Conservation (phyloP, 2,329 filamentous ascomycete genomes). For the Triangularia verruculosa region DNA sequence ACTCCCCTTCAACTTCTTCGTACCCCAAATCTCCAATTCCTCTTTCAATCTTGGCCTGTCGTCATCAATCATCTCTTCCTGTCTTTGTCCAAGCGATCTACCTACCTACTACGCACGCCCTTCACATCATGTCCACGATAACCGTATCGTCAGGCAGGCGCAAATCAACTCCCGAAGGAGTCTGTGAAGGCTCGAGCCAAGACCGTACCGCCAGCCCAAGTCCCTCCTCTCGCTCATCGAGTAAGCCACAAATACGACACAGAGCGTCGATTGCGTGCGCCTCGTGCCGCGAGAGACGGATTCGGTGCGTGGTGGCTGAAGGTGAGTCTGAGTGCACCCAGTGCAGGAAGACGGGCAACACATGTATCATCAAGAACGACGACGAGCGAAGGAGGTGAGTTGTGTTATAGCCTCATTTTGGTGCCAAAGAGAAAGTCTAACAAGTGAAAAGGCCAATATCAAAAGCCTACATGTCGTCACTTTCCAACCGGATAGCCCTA, state of each 20-base stretch:
- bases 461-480: slow-evolving; percentile 55
- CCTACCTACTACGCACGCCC: neutral
- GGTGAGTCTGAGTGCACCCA: slow-evolving; percentile 51
- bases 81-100: neutral
- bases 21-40: neutral
- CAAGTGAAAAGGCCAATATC: slow-evolving; percentile 48
- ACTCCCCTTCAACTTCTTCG: neutral
- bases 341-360: slow-evolving; percentile 48
- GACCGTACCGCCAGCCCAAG: slow-evolving; percentile 37
- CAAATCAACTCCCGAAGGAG: slow-evolving; percentile 23
- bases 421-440: slow-evolving; percentile 4
- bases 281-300: slow-evolving; percentile 47
- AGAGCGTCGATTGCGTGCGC: slow-evolving; percentile 55
- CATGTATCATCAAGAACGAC: slow-evolving; percentile 56
- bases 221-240: slow-evolving; percentile 28
- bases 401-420: no score
- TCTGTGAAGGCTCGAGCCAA: slow-evolving; percentile 32
- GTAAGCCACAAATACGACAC: slow-evolving; percentile 41
- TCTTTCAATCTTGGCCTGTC: neutral
- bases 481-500: slow-evolving; percentile 52
- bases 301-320: slow-evolving; percentile 52
- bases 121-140: slow-evolving; percentile 14
- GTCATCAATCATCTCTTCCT: neutral
- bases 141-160: slow-evolving; percentile 18
- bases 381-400: slow-evolving; percentile 53